A percentile compares a stretch with the other conserved stretches of the same genome.
phyloP scores from a whole-genome alignment of 192 early-diverging fungal species.

The Entomortierella beljakovae region DNA sequence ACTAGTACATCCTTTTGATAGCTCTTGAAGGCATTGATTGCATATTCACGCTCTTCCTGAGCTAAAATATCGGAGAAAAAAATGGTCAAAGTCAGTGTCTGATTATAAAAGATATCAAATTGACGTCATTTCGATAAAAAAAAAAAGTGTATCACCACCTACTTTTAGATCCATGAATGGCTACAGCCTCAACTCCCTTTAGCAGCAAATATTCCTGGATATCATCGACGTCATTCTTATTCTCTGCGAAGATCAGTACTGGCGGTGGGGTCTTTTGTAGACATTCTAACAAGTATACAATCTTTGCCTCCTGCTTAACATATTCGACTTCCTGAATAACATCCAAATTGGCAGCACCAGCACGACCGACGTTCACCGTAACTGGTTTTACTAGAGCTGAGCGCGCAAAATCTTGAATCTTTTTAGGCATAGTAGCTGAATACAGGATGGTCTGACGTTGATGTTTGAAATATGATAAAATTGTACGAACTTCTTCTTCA shows the following conservation, averaged over 20 bases:
- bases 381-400: conserved; percentile 90
- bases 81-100: not conserved
- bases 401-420: conserved; percentile 97
- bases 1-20: conserved; percentile 96
- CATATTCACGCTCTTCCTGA: conserved; percentile 98
- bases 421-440: conserved; percentile 97
- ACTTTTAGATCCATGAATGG: conserved; percentile 96
- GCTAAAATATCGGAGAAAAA: conserved; percentile 55
- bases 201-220: conserved; percentile 96
- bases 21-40: conserved; percentile 89
- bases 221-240: conserved; percentile 99
- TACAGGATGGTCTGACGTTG: conserved; percentile 98
- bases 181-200: conserved; percentile 94
- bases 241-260: conserved; percentile 96
- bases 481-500: conserved; percentile 95
- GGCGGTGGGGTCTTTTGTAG: conserved; percentile 98
- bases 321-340: conserved; percentile 98
- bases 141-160: conserved; percentile 22
- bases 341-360: conserved; percentile 96
- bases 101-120: not conserved
- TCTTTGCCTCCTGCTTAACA: conserved; percentile 95
- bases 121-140: not conserved
- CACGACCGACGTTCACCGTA: conserved; percentile 97
- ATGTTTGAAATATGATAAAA: conserved; percentile 94
- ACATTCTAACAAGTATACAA: conserved; percentile 94